Conservation (phyloP, 179 eudicot genomes). For the Camellia oleifera region DNA sequence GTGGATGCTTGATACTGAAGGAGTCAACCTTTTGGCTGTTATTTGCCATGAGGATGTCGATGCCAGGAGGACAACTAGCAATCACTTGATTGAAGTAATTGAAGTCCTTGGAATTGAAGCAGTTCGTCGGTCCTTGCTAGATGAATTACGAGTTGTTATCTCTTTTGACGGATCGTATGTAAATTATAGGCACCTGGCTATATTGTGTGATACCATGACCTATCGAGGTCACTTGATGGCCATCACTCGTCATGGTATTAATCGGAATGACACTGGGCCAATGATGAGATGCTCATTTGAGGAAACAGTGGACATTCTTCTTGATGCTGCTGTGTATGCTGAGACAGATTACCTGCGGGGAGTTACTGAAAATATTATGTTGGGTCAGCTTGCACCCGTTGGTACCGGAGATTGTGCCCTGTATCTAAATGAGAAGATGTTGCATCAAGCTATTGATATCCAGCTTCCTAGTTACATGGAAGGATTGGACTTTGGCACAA, state of each 20-base stretch:
- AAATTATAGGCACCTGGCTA: constrained; percentile 92
- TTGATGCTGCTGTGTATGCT: constrained; percentile 96
- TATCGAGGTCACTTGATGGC: constrained; percentile 99
- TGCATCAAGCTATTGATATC: constrained; percentile 87
- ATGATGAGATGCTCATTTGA: constrained; percentile 99
- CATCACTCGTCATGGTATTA: constrained; percentile 97
- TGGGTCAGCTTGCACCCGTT: constrained; percentile 97
- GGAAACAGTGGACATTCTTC: constrained; percentile 99
- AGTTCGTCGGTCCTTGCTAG: constrained; percentile 86
- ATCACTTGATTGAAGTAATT: constrained; percentile 93
- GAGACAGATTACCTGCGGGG: constrained; percentile 87
- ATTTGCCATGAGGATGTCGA: constrained; percentile 97
- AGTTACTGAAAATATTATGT: constrained; percentile 95
- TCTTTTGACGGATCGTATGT: constrained; percentile 98
- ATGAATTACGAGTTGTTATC: constrained; percentile 91
- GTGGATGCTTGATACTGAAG: constrained; percentile 99
- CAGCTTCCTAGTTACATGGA: constrained; percentile 90
- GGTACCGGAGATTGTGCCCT: constrained; percentile 93
- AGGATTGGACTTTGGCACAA: constrained; percentile 81
- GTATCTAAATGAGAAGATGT: constrained; percentile 82
- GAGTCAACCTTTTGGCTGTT: constrained; percentile 94
- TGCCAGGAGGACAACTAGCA: constrained; percentile 90
- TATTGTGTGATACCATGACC: constrained; percentile 97
- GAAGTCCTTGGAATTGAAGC: constrained; percentile 99
- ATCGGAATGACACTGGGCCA: constrained; percentile 93